Percentiles rank a stretch among this genome's conserved stretches.
Conservation (phyloP, 208 protist genomes). For the Acanthamoeba sp. region DNA sequence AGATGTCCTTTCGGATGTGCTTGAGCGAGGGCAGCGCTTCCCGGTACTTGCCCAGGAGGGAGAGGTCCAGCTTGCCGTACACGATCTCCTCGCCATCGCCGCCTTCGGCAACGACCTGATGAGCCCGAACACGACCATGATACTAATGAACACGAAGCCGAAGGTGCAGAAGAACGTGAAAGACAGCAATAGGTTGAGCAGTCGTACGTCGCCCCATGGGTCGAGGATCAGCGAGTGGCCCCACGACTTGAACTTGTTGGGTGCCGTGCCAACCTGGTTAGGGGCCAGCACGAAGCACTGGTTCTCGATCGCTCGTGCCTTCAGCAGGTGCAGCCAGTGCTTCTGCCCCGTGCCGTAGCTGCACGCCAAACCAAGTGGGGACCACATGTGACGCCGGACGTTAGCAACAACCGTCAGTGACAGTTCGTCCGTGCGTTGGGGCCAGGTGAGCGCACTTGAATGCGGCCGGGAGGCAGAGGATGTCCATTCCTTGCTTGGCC, state of each 20-base stretch:
- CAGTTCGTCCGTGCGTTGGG: too few species aligned
- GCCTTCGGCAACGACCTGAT: conserved; percentile 15
- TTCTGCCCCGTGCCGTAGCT: conserved; percentile 18
- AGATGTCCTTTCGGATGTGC: conserved; percentile 51
- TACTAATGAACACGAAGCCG: too few species aligned
- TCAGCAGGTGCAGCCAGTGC: conserved; percentile 41
- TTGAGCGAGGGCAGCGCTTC: conserved; percentile 3
- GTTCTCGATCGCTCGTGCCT: conserved; percentile 45
- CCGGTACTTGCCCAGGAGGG: conserved; percentile 6
- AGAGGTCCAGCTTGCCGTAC: conserved; percentile 34
- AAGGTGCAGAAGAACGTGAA: not conserved
- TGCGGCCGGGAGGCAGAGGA: conserved; percentile 6
- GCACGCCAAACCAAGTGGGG: too few species aligned
- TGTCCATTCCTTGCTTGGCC: conserved; percentile 11
- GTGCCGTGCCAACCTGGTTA: conserved; percentile 5
- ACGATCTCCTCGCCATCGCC: conserved; percentile 25
- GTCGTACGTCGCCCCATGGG: conserved; percentile 5
- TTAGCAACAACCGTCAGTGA: too few species aligned
- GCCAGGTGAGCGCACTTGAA: not conserved
- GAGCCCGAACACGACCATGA: too few species aligned
- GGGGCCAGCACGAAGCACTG: conserved; percentile 32
- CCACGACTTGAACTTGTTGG: conserved; percentile 45
- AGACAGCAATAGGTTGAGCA: not conserved
- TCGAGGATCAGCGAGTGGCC: conserved; percentile 31
- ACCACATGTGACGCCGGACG: too few species aligned